A percentile compares a stretch with the other conserved stretches of the same genome.
phyloP scores from a whole-genome alignment of 352 stramenopile genomes.

The Stephanocyclus meneghinianus region DNA sequence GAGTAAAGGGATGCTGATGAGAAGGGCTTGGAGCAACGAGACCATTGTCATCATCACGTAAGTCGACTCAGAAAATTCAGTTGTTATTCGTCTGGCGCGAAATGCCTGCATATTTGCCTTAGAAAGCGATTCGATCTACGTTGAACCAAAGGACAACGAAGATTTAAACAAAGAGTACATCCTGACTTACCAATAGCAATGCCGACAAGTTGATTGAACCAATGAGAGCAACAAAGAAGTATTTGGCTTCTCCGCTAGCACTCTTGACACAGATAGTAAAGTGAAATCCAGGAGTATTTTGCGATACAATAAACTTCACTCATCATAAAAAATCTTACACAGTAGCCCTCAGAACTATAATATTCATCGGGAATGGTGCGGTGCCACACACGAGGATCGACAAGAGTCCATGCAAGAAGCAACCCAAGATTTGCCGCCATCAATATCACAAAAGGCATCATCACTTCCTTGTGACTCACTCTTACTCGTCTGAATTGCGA shows the following conservation, averaged over 20 bases:
- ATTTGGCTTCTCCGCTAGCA: too few species aligned
- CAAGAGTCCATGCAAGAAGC: slow-evolving; percentile 39
- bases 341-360: slow-evolving; percentile 17
- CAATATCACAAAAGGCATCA: slow-evolving; percentile 47
- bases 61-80: slow-evolving; percentile 32
- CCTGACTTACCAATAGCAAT: slow-evolving; percentile 1
- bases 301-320: background rate
- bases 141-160: background rate
- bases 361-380: slow-evolving; percentile 16
- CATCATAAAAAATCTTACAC: background rate
- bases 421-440: slow-evolving; percentile 34
- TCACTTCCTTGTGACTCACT: slow-evolving; percentile 19
- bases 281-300: background rate
- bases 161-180: background rate
- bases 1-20: slow-evolving; percentile 36
- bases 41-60: slow-evolving; percentile 28
- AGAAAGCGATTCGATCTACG: background rate
- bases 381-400: slow-evolving; percentile 49
- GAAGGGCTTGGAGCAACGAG: slow-evolving; percentile 24
- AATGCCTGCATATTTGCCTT: slow-evolving; percentile 28
- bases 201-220: background rate
- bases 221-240: background rate
- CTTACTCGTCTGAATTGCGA: background rate
- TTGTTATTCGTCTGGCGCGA: slow-evolving; percentile 26
- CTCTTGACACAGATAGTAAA: background rate